These are phyloP conservation scores for Cladosporium halotolerans DNA, from an alignment of 2,329 filamentous ascomycete species.

Conservation along the genomic window DNA sequence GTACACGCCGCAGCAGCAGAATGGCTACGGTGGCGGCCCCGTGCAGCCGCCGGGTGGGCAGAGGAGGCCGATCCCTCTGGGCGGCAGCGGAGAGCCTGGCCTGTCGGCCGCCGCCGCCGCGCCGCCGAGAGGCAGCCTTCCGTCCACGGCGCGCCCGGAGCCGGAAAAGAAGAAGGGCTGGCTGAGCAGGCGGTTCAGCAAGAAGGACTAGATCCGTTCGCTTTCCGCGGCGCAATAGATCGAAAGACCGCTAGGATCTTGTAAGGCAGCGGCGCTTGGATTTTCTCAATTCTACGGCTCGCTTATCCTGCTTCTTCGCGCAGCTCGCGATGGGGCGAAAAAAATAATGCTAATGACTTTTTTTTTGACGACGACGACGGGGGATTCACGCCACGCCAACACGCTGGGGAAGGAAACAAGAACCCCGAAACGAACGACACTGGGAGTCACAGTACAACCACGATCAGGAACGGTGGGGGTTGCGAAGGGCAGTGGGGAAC, in stretches of 20 bases:
- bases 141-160: conserved; percentile 22
- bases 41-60: conserved; percentile 1
- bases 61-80: conserved; percentile 8
- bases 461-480: too few species aligned
- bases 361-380: too few species aligned
- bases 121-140: conserved; percentile 17
- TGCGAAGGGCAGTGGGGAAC: too few species aligned
- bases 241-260: conserved; percentile 1
- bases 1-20: conserved; percentile 11
- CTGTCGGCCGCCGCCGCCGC: conserved; percentile 17
- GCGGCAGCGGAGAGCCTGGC: conserved; percentile 3
- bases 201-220: conserved; percentile 34
- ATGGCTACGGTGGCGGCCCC: conserved; percentile 13
- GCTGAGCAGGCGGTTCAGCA: conserved; percentile 79
- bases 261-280: not conserved
- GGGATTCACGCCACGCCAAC: too few species aligned
- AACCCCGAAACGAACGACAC: too few species aligned
- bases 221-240: not conserved
- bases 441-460: too few species aligned
- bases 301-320: too few species aligned
- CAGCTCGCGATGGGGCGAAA: too few species aligned
- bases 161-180: conserved; percentile 81
- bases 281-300: too few species aligned
- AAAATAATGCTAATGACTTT: not conserved
- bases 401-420: too few species aligned